These are phyloP conservation scores for Spirogloea muscicola DNA, from an alignment of 139 green algal species.

Conservation along the genomic window DNA sequence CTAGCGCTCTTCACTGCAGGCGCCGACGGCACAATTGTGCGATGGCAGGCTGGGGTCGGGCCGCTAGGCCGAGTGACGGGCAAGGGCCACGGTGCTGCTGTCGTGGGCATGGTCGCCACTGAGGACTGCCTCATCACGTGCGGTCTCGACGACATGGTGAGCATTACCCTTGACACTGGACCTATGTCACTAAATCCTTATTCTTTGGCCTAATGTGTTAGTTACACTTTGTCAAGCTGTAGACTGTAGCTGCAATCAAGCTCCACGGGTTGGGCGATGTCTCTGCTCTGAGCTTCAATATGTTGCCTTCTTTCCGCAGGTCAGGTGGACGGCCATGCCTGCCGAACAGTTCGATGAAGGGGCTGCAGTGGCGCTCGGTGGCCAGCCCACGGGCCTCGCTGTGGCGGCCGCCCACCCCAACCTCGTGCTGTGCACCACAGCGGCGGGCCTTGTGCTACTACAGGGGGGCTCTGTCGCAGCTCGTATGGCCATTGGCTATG, in stretches of 20 bases:
- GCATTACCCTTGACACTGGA: no score
- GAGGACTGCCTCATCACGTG: conserved; percentile 4
- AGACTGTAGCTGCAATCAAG: no score
- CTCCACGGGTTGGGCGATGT: no score
- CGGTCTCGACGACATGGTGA: conserved; percentile 35
- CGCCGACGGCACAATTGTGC: conserved; percentile 40
- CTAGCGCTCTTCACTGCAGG: conserved; percentile 22
- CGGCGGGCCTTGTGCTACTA: conserved; percentile 14
- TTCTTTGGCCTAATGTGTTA: no score
- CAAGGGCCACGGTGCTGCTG: conserved; percentile 1
- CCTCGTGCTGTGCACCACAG: conserved; percentile 15
- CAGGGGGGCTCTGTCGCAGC: not conserved
- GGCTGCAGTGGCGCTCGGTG: not conserved
- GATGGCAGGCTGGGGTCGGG: conserved; percentile 19
- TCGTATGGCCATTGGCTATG: conserved; percentile 5
- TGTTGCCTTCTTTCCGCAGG: no score
- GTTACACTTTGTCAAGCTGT: no score
- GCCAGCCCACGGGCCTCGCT: conserved; percentile 18
- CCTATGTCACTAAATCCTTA: no score
- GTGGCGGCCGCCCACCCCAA: conserved; percentile 13
- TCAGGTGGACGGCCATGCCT: conserved; percentile 18
- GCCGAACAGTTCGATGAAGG: conserved; percentile 30
- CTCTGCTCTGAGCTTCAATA: no score
- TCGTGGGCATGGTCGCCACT: conserved; percentile 9
- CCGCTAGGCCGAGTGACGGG: conserved; percentile 24